Evolutionary conservation across 2,329 filamentous ascomycete species (phyloP), one percentile per base, ranked within the genome.

Genomic region (Hypoxylon sp.): DNA sequence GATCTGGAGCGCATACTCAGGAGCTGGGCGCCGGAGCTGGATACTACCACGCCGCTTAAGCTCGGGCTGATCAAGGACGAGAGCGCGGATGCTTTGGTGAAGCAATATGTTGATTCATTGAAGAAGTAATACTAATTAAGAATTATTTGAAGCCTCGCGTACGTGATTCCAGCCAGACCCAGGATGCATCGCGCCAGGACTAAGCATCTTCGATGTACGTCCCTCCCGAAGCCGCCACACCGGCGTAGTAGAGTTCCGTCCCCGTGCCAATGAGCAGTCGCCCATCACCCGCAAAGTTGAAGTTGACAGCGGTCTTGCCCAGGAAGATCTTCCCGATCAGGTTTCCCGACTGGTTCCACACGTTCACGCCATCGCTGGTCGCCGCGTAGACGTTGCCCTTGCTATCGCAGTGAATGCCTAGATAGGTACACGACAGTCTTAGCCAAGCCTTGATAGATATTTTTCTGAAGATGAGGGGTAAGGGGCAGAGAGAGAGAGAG

Each of bases 1-100:
- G 77, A 71, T 16, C 71, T 81, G 51, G 81, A 84, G 68, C 72
- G 73, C 57, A 83, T 87, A 50, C 68, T 87, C 66, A 75, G 81
- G 57, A 81, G 80, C 52, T 86, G 83, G 83, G 78, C 81, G 7
- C 75, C 78, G 51, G 76, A 78, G 46, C 79, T 84, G 61, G 80
- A 84, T 61, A 78, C 79, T 30, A 69, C 65, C 6, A 74, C 78
- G 53, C 74, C 80, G 6, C 67, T 80, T 44, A 71, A 66, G 36
- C 61, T 86, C 40, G 82, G 82, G 0, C 73, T 83, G 51, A 70
- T 75, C 40, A 69, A 72, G 32, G 82, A 84, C 61, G 67, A 73
- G 46, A 76, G 73, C 6, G 80, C 78, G 47, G 81, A 84, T 60
- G 71, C 77, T 35, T 70, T 82, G 4, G 81, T 85, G 7, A 74